These are phyloP conservation scores for Sphaerobolus stellatus DNA, from an alignment of 1,284 basidiomycete genomes.

Conservation along the genomic window DNA sequence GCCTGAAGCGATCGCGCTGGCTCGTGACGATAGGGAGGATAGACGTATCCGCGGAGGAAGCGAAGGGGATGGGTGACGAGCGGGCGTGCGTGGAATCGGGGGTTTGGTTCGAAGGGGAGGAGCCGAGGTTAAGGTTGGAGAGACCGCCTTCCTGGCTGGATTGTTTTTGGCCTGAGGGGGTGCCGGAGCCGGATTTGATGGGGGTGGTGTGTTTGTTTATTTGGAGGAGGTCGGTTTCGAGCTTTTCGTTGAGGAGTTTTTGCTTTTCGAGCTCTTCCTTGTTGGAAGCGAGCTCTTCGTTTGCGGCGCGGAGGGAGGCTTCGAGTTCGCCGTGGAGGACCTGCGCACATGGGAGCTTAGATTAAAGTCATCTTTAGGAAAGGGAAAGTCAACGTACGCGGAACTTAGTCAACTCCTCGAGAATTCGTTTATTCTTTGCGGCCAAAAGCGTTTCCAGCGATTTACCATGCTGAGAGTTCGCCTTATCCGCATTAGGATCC, in stretches of 20 bases:
- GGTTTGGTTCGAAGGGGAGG: constrained; percentile 1
- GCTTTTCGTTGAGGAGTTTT: constrained; percentile 76
- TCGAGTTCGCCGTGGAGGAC: constrained; percentile 82
- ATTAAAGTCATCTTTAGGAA: background rate
- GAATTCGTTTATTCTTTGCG: constrained; percentile 90
- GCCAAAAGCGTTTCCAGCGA: constrained; percentile 90
- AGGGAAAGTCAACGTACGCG: constrained; percentile 50
- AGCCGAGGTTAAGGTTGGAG: constrained; percentile 69
- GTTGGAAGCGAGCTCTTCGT: constrained; percentile 59
- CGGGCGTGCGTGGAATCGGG: constrained; percentile 46
- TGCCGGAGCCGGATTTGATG: background rate
- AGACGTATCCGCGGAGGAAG: constrained; percentile 78
- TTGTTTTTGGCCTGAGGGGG: constrained; percentile 13
- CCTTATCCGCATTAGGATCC: constrained; percentile 83
- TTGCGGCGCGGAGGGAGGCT: constrained; percentile 56
- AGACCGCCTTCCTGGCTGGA: constrained; percentile 41
- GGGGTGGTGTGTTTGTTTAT: constrained; percentile 57
- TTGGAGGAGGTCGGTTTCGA: constrained; percentile 88
- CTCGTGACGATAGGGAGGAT: constrained; percentile 96
- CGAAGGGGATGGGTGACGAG: constrained; percentile 65
- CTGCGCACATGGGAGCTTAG: constrained; percentile 37
- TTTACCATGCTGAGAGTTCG: constrained; percentile 71
- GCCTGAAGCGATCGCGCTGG: constrained; percentile 93
- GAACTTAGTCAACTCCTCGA: constrained; percentile 91
- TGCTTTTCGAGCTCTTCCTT: constrained; percentile 76